Evolutionary conservation across 2,329 filamentous ascomycete genomes (phyloP), one percentile per base, ranked within the genome.

Genomic region (Sporothrix protearum): DNA sequence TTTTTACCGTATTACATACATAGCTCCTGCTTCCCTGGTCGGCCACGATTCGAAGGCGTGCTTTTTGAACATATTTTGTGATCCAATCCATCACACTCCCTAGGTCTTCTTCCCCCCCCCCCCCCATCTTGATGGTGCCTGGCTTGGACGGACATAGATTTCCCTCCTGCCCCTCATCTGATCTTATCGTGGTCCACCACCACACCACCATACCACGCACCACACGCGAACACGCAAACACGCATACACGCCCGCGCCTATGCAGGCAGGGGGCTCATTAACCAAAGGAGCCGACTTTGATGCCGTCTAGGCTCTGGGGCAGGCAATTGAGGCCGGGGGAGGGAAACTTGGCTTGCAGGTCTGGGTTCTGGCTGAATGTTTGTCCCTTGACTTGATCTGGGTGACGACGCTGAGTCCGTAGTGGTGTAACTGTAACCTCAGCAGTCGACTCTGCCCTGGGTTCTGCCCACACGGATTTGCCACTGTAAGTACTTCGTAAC

Each of bases 141-240:
- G 36, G n/a, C 42, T 9, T 42, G 39, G 42, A 10, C 42, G 42
- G 42, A 45, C 42, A 8, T 53, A 7, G 7, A 53, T 45, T 45
- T 28, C 12, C 36, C 36, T 22, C 22, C 19, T 14, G 3, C 57
- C 59, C 59, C 36, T 64, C 59, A 28, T 64, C 36, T 45, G 59
- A 64, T 64, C 59, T 63, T 64, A 64, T 45, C 59, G 59, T 45
- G 36, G 36, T 45, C 36, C 12, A 28, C 59, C 30, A 28, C 51
- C 55, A 55, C 33, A 36, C 8, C 33, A 36, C 33, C n/a, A n/a
- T n/a, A n/a, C n/a, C 36, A 36, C 36, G n/a, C 36, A 36, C 36
- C 36, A 36, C 36, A 36, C 9, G 36, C 36, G 9, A 36, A 42
- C n/a, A n/a, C n/a, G n/a, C 3, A 42, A 42, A 42, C 39, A 12